A percentile compares a stretch with the other conserved stretches of the same genome.
These are phyloP conservation scores for Chytriomyces confervae DNA, from an alignment of 192 early-diverging fungal species.

Conservation along the genomic window DNA sequence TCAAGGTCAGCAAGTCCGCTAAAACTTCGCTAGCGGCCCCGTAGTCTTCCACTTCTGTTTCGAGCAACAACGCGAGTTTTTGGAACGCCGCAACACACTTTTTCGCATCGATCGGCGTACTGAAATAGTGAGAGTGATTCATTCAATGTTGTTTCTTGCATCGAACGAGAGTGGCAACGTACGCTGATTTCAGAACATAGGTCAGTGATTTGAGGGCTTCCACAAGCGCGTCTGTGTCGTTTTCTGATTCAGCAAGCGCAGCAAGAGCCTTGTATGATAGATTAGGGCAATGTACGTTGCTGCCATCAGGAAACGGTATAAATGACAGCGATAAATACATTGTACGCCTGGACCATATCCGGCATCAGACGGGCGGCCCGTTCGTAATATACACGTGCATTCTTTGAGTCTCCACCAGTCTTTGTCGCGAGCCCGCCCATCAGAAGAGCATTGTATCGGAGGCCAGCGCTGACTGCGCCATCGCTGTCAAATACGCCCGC, in stretches of 20 bases:
- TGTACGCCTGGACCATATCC: slow-evolving; percentile 41
- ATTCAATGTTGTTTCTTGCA: slow-evolving; percentile 23
- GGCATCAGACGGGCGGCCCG: slow-evolving; percentile 39
- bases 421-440: slow-evolving; percentile 44
- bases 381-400: slow-evolving; percentile 35
- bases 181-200: slow-evolving; percentile 24
- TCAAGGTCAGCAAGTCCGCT: neutral
- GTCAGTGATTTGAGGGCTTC: slow-evolving; percentile 33
- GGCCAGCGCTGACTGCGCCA: neutral
- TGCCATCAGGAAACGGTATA: neutral
- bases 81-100: neutral
- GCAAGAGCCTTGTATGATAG: slow-evolving; percentile 33
- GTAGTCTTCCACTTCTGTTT: slow-evolving; percentile 9
- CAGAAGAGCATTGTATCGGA: slow-evolving; percentile 54
- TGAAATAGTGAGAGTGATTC: neutral
- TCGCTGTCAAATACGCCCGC: neutral
- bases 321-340: slow-evolving; percentile 30
- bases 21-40: neutral
- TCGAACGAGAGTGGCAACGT: neutral
- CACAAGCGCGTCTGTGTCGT: slow-evolving; percentile 33
- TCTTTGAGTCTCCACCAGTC: slow-evolving; percentile 24
- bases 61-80: neutral
- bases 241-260: slow-evolving; percentile 38
- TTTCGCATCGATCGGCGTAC: slow-evolving; percentile 23
- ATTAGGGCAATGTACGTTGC: neutral